Evolutionary conservation across 257 asterid genomes (phyloP).

Genomic region (Przewalskia tangutica): DNA sequence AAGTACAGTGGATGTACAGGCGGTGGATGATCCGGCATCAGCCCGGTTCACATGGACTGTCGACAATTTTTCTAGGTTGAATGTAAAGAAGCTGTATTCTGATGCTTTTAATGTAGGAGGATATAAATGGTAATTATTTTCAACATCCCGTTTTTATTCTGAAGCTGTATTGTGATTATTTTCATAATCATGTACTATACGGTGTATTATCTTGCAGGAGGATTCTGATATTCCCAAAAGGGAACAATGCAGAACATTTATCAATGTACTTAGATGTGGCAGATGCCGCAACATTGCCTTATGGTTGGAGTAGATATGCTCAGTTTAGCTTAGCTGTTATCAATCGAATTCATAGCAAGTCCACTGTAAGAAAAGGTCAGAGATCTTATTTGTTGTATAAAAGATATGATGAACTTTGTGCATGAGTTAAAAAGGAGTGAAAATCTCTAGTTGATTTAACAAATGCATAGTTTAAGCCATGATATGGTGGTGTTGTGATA

Average conservation of each 20-base stretch:
- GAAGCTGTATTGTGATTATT: no score
- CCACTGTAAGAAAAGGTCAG: slow-evolving; percentile 58
- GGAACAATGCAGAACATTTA: slow-evolving; percentile 72
- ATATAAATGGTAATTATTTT: slow-evolving; percentile 41
- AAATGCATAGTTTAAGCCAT: background rate
- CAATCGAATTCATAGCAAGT: slow-evolving; percentile 59
- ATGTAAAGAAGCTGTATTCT: slow-evolving; percentile 50
- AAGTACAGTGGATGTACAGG: slow-evolving; percentile 41
- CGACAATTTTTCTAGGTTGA: slow-evolving; percentile 54
- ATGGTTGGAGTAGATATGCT: slow-evolving; percentile 85
- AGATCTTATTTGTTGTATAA: background rate
- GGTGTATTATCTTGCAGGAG: slow-evolving; percentile 43
- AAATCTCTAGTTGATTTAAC: background rate
- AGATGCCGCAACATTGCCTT: slow-evolving; percentile 54
- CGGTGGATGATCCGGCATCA: slow-evolving; percentile 46
- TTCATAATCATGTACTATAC: background rate
- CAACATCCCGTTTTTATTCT: background rate
- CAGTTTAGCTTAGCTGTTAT: slow-evolving; percentile 68
- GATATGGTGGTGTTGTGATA: background rate
- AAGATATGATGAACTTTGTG: background rate
- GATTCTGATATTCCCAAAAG: slow-evolving; percentile 75
- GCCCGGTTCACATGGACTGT: slow-evolving; percentile 63
- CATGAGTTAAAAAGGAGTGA: background rate
- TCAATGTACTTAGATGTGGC: slow-evolving; percentile 87
- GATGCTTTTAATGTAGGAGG: slow-evolving; percentile 53